Conservation (phyloP, 2,329 filamentous ascomycete species). For the Tolypocladium nubicola region DNA sequence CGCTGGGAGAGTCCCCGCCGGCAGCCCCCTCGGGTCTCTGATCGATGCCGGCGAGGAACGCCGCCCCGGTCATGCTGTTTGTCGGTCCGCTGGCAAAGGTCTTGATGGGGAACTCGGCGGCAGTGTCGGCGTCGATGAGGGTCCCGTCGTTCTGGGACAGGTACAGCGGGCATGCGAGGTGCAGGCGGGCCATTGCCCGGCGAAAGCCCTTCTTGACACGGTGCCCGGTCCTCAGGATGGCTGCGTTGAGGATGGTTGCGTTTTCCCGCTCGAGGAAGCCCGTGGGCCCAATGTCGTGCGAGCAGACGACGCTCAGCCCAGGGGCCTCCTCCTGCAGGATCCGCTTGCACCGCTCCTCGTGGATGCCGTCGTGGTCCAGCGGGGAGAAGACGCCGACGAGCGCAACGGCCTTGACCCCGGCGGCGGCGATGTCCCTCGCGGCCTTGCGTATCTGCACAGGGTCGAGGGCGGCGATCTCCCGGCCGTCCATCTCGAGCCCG, state of each 20-base stretch:
- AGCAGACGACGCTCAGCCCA: constrained; percentile 27
- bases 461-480: constrained; percentile 28
- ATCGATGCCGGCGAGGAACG: constrained; percentile 39
- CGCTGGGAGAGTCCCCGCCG: not conserved
- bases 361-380: constrained; percentile 27
- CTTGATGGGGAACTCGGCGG: constrained; percentile 38
- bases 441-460: constrained; percentile 23
- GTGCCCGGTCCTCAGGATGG: constrained; percentile 35
- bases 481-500: constrained; percentile 36
- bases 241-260: constrained; percentile 43
- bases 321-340: constrained; percentile 26
- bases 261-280: constrained; percentile 39
- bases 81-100: constrained; percentile 44
- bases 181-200: constrained; percentile 31
- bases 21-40: constrained; percentile 6
- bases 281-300: constrained; percentile 30
- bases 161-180: constrained; percentile 31
- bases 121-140: constrained; percentile 33
- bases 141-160: constrained; percentile 45
- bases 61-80: constrained; percentile 42
- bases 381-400: constrained; percentile 36
- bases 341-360: constrained; percentile 27
- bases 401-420: constrained; percentile 26
- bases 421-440: constrained; percentile 19
- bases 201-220: constrained; percentile 36